Percentiles rank a stretch among this genome's conserved stretches.
Conservation (phyloP, 1,139 yeast genomes). For the Kodamaea sp. region DNA sequence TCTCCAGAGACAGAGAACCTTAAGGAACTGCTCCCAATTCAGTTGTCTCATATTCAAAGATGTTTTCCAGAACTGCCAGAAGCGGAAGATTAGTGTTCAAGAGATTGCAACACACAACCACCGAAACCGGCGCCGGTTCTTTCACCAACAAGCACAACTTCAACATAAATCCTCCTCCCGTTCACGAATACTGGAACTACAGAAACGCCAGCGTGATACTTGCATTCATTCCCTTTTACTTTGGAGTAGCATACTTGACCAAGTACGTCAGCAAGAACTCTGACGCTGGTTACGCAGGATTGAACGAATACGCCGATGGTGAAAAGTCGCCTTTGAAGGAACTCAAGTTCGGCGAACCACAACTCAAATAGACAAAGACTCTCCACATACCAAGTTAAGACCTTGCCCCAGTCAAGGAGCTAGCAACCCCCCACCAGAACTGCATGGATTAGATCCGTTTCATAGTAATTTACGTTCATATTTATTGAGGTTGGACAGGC, state of each 20-base stretch:
- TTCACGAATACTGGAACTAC: slow-evolving; percentile 49
- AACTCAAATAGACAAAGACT: too few species aligned
- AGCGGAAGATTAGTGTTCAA: slow-evolving; percentile 23
- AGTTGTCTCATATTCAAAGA: slow-evolving; percentile 8
- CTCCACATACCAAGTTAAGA: too few species aligned
- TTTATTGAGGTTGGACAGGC: too few species aligned
- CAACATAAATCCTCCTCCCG: slow-evolving; percentile 49
- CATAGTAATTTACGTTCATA: too few species aligned
- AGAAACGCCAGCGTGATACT: slow-evolving; percentile 39
- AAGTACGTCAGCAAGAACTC: slow-evolving; percentile 32
- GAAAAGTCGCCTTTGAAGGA: slow-evolving; percentile 43
- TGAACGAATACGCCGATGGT: slow-evolving; percentile 36
- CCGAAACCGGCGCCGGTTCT: slow-evolving; percentile 24
- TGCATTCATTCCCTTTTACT: slow-evolving; percentile 42
- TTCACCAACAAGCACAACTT: slow-evolving; percentile 48
- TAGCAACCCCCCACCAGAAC: too few species aligned
- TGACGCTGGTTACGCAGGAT: slow-evolving; percentile 33
- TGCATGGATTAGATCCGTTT: too few species aligned
- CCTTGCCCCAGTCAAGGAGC: too few species aligned
- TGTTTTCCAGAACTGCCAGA: slow-evolving; percentile 32
- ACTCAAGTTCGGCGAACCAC: slow-evolving; percentile 42
- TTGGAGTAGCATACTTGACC: slow-evolving; percentile 37
- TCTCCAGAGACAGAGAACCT: too few species aligned
- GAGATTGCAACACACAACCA: slow-evolving; percentile 37
- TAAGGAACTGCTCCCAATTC: too few species aligned